Conservation (phyloP, 495 filamentous ascomycete genomes). For the Friedmanniomyces simplex region DNA sequence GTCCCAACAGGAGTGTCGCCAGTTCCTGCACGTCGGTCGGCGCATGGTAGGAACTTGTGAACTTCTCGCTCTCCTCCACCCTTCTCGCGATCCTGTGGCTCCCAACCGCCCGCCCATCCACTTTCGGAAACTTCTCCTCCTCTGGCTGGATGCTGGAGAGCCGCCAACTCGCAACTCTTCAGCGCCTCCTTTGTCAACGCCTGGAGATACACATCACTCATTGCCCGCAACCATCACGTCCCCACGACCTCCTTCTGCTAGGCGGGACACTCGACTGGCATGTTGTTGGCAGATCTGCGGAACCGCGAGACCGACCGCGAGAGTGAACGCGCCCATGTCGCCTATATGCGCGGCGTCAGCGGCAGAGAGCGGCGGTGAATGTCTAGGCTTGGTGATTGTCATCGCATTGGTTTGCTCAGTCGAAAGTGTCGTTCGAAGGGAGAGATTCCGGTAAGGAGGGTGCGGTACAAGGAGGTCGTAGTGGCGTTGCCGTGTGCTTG, state of each 20-base stretch:
- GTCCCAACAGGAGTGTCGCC: constrained; percentile 54
- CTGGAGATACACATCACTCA: constrained; percentile 55
- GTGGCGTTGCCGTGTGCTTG: constrained; percentile 55
- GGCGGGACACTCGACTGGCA: constrained; percentile 55
- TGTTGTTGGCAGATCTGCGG: constrained; percentile 68
- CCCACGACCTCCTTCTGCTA: constrained; percentile 59
- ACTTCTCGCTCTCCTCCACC: constrained; percentile 50
- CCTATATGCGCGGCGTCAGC: constrained; percentile 65
- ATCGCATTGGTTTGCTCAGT: constrained; percentile 51
- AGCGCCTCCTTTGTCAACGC: constrained; percentile 56
- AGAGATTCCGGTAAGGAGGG: constrained; percentile 51
- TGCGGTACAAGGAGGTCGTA: constrained; percentile 57
- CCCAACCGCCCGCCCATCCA: constrained; percentile 52
- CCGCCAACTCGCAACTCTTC: constrained; percentile 64
- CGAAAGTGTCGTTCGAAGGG: constrained; percentile 59
- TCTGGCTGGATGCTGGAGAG: constrained; percentile 61
- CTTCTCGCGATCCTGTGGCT: constrained; percentile 52
- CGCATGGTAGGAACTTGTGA: constrained; percentile 61
- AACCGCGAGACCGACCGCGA: too few relatives aligned
- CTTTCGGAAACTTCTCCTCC: constrained; percentile 46
- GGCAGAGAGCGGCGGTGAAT: constrained; percentile 54
- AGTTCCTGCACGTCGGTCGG: constrained; percentile 52
- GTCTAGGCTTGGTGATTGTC: constrained; percentile 56
- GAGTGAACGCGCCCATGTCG: constrained; percentile 48
- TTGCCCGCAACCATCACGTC: constrained; percentile 54